Evolutionary conservation across 2,329 filamentous ascomycete genomes (phyloP).

Genomic region (Aureobasidium sp.): DNA sequence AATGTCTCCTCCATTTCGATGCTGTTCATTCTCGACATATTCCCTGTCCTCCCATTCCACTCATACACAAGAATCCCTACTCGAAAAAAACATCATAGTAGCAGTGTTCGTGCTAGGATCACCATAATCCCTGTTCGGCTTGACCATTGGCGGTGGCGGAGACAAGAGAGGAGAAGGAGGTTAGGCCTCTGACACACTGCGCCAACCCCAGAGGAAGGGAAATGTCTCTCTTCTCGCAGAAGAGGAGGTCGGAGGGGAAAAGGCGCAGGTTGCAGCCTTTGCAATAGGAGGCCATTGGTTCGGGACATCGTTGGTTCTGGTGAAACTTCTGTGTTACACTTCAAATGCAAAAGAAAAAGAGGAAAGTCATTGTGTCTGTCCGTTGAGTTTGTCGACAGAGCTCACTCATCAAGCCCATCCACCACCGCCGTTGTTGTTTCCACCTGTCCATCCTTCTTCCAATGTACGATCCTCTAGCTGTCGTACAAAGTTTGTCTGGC

Average conservation of each 20-base stretch:
- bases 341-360: background rate
- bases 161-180: background rate
- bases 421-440: slow-evolving; percentile 33
- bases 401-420: slow-evolving; percentile 9
- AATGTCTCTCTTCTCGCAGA: background rate
- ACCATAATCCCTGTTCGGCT: background rate
- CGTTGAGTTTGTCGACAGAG: background rate
- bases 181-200: background rate
- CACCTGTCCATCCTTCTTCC: slow-evolving; percentile 63
- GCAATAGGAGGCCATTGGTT: background rate
- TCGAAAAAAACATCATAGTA: background rate
- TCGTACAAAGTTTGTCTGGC: slow-evolving; percentile 77
- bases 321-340: background rate
- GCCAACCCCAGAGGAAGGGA: background rate
- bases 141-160: background rate
- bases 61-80: background rate
- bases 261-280: background rate
- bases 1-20: background rate
- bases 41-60: background rate
- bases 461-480: slow-evolving; percentile 90
- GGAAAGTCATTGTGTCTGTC: background rate
- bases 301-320: background rate
- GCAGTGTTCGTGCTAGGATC: background rate
- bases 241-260: background rate
- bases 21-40: background rate